These are phyloP conservation scores for Diaporthe ampelina DNA, from an alignment of 2,329 filamentous ascomycete species.

Conservation along the genomic window DNA sequence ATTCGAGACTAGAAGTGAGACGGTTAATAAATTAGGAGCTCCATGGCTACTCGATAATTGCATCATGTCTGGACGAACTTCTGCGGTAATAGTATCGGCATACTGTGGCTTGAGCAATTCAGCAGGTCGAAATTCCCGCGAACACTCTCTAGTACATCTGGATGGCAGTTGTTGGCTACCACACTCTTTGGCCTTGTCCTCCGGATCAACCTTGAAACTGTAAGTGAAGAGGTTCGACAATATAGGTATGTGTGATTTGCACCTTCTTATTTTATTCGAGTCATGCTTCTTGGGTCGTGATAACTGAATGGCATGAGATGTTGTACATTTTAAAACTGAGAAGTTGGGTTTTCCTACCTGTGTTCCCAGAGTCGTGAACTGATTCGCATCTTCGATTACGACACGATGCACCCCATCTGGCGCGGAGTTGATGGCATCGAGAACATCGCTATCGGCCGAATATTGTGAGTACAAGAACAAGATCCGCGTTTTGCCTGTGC, in stretches of 20 bases:
- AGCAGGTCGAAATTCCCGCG: background rate
- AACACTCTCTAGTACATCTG: background rate
- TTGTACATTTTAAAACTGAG: background rate
- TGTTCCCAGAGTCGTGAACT: too few species aligned
- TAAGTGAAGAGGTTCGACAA: background rate
- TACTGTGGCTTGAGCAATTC: background rate
- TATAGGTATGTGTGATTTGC: too few species aligned
- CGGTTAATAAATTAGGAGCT: background rate
- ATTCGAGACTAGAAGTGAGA: background rate
- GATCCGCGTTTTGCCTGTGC: background rate
- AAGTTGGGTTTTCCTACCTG: background rate
- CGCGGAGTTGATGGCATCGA: background rate
- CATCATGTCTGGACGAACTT: background rate
- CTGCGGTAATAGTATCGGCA: background rate
- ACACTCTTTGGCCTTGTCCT: background rate
- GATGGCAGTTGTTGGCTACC: background rate
- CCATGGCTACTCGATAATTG: too few species aligned
- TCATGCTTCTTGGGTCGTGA: too few species aligned
- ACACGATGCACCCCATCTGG: background rate
- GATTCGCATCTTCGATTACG: background rate
- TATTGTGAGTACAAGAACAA: background rate
- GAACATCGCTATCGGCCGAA: background rate
- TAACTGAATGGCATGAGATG: too few species aligned
- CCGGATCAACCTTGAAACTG: background rate
- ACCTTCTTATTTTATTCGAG: too few species aligned